Evolutionary conservation across 805 yeast genomes (phyloP).

Genomic region (Sugiyamaella floridensis): DNA sequence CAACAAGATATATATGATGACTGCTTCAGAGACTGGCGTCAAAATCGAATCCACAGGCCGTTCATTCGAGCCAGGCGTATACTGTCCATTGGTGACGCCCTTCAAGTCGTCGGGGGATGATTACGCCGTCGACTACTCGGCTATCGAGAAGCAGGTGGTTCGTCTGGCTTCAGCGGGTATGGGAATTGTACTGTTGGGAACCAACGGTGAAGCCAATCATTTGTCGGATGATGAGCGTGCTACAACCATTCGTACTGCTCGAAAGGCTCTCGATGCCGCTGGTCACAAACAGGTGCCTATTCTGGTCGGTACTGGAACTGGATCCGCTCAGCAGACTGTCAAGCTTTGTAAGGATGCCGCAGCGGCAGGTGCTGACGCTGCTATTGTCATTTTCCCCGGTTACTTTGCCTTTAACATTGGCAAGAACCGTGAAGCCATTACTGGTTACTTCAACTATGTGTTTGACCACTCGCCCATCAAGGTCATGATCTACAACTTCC

Average conservation of each 20-base stretch:
- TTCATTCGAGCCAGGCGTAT: not conserved
- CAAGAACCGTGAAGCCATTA: conserved; percentile 37
- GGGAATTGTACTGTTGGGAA: conserved; percentile 19
- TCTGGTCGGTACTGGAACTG: conserved; percentile 41
- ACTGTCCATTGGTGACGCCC: not conserved
- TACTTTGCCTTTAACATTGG: conserved; percentile 36
- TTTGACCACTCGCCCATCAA: conserved; percentile 34
- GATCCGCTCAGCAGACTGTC: conserved; percentile 37
- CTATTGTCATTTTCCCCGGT: conserved; percentile 33
- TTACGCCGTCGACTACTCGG: not conserved
- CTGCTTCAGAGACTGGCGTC: not conserved
- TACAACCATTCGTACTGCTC: conserved; percentile 17
- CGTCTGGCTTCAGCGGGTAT: conserved; percentile 19
- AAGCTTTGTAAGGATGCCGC: conserved; percentile 20
- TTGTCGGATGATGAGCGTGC: conserved; percentile 38
- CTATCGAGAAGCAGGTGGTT: conserved; percentile 10
- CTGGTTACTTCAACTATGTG: conserved; percentile 33
- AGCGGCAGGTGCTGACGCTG: conserved; percentile 18
- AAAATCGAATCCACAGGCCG: not conserved
- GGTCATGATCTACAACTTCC: conserved; percentile 38
- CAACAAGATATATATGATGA: not conserved
- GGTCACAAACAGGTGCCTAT: conserved; percentile 35
- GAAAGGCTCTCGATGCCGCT: conserved; percentile 26
- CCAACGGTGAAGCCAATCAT: conserved; percentile 27
- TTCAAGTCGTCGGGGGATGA: not conserved